phyloP scores from a whole-genome alignment of 495 filamentous ascomycete genomes.

The Podospora sp. region DNA sequence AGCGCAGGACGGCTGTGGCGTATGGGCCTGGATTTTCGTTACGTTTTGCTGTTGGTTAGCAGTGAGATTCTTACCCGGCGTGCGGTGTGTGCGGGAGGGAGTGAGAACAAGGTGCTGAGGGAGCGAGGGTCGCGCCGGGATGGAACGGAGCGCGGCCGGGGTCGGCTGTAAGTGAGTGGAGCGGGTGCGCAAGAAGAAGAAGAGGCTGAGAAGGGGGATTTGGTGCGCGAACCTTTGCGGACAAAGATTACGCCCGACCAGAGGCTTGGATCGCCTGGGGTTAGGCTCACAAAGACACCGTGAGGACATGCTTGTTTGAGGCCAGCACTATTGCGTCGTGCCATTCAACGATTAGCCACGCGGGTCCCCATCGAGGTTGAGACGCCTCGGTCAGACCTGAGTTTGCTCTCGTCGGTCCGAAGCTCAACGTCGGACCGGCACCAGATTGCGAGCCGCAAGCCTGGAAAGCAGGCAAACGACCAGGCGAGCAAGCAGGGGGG shows the following conservation, averaged over 20 bases:
- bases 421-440: not conserved
- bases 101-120: not conserved
- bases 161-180: not conserved
- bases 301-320: slow-evolving; percentile 78
- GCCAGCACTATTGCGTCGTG: slow-evolving; percentile 61
- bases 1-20: slow-evolving; percentile 81
- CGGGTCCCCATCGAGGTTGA: not conserved
- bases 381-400: not conserved
- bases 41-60: slow-evolving; percentile 3
- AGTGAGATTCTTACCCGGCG: not conserved
- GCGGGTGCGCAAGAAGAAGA: not conserved
- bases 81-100: not conserved
- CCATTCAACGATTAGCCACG: slow-evolving; percentile 5
- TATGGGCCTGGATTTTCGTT: slow-evolving; percentile 62
- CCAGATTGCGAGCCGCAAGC: not conserved
- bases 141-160: not conserved
- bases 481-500: not conserved
- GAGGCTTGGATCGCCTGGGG: slow-evolving; percentile 73
- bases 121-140: not conserved
- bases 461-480: not conserved
- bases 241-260: slow-evolving; percentile 94
- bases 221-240: slow-evolving; percentile 66
- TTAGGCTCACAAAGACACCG: slow-evolving; percentile 82
- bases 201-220: not conserved
- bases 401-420: slow-evolving; percentile 1